Evolutionary conservation across 805 yeast species (phyloP), one percentile per base, ranked within the genome.

Genomic region (Ogataea populi-albae): DNA sequence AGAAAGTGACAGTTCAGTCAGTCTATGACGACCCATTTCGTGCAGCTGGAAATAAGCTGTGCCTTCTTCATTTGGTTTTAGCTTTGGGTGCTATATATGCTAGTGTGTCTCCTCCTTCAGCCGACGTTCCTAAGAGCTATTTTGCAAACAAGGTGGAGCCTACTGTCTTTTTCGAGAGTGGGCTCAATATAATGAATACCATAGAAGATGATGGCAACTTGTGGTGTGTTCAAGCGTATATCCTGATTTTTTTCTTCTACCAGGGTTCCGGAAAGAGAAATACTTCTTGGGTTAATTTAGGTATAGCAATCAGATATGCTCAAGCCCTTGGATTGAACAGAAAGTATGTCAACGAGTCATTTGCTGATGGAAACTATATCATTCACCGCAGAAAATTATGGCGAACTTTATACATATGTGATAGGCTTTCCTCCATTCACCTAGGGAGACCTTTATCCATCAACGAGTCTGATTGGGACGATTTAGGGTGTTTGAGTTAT

Each of bases 271-370:
- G 69, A 7, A 62, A 61, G 32, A 58, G 68, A 37, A 59, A 59
- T 30, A 54, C 67, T 0, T 66, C 74, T 4, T 71, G 75, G 75
- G 52, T 68, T 10, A 61, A 60, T 43, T 43, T 70, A 17, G 71
- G 73, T 6, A 41, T 46, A 14, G 66, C 72, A 1, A 66, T 70
- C n/a, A 51, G 68, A 18, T 54, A 61, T 44, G 73, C 72, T 0
- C 69, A 65, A 46, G 54, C 69, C 0, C 47, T 69, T 33, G 75
- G 75, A 0, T 40, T 68, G 23, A 65, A 68, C 43, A 47, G 69
- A 32, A 59, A 49, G 35, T 57, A 42, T 25, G 61, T 67, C 26
- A 68, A 68, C 43, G 68, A 65, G 34, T 54, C 58, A 1, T 57
- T 57, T 41, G 46, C 50, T n/a, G 65, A 62, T 23, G 26, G 31